These are phyloP conservation scores for Penicillium sp. DNA, from an alignment of 2,329 filamentous ascomycete species.

Conservation along the genomic window DNA sequence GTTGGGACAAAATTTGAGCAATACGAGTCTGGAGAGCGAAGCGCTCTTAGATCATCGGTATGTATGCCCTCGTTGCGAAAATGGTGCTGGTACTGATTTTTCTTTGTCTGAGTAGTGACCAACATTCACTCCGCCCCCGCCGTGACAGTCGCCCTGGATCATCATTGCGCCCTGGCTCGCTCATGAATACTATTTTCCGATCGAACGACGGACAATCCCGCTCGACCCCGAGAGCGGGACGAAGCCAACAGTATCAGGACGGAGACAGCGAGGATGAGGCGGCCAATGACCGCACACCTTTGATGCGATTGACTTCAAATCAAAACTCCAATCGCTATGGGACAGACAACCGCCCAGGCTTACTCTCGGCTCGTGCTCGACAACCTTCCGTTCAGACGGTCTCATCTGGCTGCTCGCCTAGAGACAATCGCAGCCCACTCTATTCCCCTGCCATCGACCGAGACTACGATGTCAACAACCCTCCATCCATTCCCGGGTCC, in stretches of 20 bases:
- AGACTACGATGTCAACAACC: slow-evolving; percentile 66
- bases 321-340: slow-evolving; percentile 39
- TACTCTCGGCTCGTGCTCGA: slow-evolving; percentile 27
- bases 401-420: slow-evolving; percentile 33
- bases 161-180: slow-evolving; percentile 40
- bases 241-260: slow-evolving; percentile 18
- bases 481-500: slow-evolving; percentile 62
- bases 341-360: slow-evolving; percentile 30
- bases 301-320: slow-evolving; percentile 45
- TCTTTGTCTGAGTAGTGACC: slow-evolving; percentile 48
- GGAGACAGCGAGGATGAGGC: slow-evolving; percentile 37
- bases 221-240: slow-evolving; percentile 38
- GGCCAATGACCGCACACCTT: slow-evolving; percentile 56
- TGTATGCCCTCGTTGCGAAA: slow-evolving; percentile 17
- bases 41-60: slow-evolving; percentile 83
- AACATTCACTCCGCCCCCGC: slow-evolving; percentile 64
- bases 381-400: slow-evolving; percentile 28
- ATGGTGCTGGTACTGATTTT: background rate
- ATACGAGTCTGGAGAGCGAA: slow-evolving; percentile 86
- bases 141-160: slow-evolving; percentile 52
- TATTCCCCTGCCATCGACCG: slow-evolving; percentile 27
- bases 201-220: slow-evolving; percentile 40
- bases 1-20: slow-evolving; percentile 66
- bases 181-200: slow-evolving; percentile 41
- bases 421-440: slow-evolving; percentile 24